Conservation (phyloP, 73 alveolate species). For the Paramecium sexaurelia region DNA sequence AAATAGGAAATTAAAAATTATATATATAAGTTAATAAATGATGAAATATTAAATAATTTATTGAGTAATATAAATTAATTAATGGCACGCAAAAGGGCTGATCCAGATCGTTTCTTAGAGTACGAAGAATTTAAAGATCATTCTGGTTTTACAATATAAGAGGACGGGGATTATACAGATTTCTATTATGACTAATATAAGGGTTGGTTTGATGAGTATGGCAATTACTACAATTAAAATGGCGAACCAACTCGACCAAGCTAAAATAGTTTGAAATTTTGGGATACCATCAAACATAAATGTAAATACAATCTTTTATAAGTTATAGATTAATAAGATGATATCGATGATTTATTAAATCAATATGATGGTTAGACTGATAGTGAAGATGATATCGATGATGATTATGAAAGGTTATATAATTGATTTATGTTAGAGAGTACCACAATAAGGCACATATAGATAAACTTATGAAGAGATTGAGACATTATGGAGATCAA, state of each 20-base stretch:
- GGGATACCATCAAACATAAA: conserved; percentile 36
- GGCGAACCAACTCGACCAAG: background rate
- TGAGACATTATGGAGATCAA: conserved; percentile 5
- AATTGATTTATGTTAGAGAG: background rate
- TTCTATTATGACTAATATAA: conserved; percentile 21
- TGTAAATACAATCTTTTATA: background rate
- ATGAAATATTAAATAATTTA: background rate
- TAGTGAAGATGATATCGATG: background rate
- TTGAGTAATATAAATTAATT: background rate
- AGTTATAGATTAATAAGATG: conserved; percentile 5
- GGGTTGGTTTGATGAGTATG: conserved; percentile 59
- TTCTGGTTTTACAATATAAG: conserved; percentile 33
- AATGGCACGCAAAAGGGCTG: conserved; percentile 38
- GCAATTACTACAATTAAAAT: conserved; percentile 34
- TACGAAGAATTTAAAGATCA: conserved; percentile 47
- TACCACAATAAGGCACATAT: background rate
- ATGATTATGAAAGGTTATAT: conserved; percentile 21
- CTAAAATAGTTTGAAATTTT: background rate
- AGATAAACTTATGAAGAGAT: background rate
- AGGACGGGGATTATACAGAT: conserved; percentile 7
- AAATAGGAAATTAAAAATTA: background rate
- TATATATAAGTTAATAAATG: background rate
- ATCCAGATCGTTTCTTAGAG: conserved; percentile 24
- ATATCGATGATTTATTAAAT: conserved; percentile 18
- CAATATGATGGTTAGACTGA: background rate